These are phyloP conservation scores for Chytriomyces sp. DNA, from an alignment of 192 early-diverging fungal species.

Conservation along the genomic window DNA sequence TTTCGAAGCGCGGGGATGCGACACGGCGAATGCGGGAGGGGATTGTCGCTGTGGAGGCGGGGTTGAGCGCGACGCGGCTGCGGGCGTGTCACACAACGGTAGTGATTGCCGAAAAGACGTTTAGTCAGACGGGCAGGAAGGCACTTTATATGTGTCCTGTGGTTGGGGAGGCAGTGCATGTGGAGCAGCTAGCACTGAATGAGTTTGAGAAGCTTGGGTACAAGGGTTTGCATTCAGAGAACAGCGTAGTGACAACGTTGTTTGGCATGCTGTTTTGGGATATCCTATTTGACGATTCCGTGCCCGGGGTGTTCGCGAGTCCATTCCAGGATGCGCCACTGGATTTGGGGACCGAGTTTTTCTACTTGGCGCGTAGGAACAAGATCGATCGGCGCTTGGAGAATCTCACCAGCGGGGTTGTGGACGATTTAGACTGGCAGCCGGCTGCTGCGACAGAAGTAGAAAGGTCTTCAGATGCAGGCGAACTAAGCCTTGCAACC, in stretches of 20 bases:
- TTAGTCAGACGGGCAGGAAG: constrained; percentile 31
- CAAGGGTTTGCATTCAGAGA: constrained; percentile 49
- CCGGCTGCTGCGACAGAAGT: constrained; percentile 11
- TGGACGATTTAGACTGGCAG: neutral
- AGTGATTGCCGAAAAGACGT: constrained; percentile 26
- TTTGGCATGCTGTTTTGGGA: constrained; percentile 54
- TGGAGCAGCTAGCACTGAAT: constrained; percentile 39
- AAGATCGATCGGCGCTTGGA: constrained; percentile 35
- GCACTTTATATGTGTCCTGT: constrained; percentile 19
- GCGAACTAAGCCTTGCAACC: neutral
- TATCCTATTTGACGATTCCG: constrained; percentile 40
- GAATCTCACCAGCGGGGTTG: constrained; percentile 23
- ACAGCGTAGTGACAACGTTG: constrained; percentile 46
- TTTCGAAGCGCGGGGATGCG: neutral
- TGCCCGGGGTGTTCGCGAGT: constrained; percentile 45
- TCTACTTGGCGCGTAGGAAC: constrained; percentile 31
- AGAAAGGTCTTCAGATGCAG: constrained; percentile 31
- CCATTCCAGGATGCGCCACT: constrained; percentile 50
- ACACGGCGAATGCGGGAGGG: neutral
- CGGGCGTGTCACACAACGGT: neutral
- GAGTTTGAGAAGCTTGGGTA: constrained; percentile 34
- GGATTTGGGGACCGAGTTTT: constrained; percentile 52
- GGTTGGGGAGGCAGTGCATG: constrained; percentile 22
- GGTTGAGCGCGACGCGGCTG: neutral
- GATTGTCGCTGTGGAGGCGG: constrained; percentile 1